Percentiles rank a stretch among this genome's conserved stretches.
phyloP scores from a whole-genome alignment of 257 asterid species.

The Paraleonurus japonicus region DNA sequence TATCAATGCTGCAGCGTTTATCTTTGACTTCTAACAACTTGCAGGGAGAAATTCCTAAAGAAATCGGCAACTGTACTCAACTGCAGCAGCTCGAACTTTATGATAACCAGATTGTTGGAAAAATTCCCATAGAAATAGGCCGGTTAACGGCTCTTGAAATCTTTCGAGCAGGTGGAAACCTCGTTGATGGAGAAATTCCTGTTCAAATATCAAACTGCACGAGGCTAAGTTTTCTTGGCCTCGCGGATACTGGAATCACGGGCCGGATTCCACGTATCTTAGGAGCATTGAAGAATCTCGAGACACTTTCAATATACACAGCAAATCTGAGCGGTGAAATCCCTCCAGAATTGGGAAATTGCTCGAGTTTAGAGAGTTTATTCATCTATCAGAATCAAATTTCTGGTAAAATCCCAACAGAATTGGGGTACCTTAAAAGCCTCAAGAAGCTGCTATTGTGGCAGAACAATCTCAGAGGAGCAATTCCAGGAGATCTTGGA shows the following conservation, averaged over 20 bases:
- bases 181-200: conserved; percentile 59
- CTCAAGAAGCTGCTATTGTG: conserved; percentile 53
- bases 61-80: conserved; percentile 52
- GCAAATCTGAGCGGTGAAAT: conserved; percentile 59
- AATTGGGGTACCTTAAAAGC: conserved; percentile 46
- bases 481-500: conserved; percentile 51
- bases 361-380: conserved; percentile 53
- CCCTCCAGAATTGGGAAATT: conserved; percentile 57
- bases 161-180: conserved; percentile 66
- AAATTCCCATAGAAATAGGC: conserved; percentile 49
- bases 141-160: conserved; percentile 40
- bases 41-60: conserved; percentile 52
- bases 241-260: conserved; percentile 61
- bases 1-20: conserved; percentile 41
- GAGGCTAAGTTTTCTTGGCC: conserved; percentile 47
- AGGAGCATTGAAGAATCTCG: conserved; percentile 57
- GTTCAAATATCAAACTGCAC: conserved; percentile 56
- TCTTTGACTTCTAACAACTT: conserved; percentile 50
- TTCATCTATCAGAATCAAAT: conserved; percentile 63
- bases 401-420: conserved; percentile 58
- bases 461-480: conserved; percentile 58
- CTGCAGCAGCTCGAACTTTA: conserved; percentile 54
- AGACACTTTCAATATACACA: conserved; percentile 59
- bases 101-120: conserved; percentile 56
- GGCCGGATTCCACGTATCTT: conserved; percentile 56